Evolutionary conservation across 108 stramenopile genomes (phyloP).

Genomic region (Cyclotella cryptica): DNA sequence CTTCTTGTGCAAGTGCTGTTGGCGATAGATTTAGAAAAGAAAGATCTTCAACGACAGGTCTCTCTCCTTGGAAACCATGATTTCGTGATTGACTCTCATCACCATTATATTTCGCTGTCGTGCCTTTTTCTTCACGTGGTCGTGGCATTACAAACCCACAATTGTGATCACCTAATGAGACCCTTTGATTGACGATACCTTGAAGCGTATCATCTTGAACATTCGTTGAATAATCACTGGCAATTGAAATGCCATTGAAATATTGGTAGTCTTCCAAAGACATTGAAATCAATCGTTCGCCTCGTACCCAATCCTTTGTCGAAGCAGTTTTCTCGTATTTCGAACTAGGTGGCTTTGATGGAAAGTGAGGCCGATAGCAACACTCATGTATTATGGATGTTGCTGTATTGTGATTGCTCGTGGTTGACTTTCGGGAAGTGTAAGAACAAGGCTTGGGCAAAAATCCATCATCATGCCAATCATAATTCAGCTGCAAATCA

Average conservation of each 20-base stretch:
- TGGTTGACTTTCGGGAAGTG: neutral
- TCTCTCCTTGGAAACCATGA: neutral
- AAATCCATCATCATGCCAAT: constrained; percentile 56
- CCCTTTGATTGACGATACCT: too few relatives aligned
- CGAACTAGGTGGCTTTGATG: constrained; percentile 43
- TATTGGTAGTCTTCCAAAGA: constrained; percentile 36
- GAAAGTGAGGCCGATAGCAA: constrained; percentile 25
- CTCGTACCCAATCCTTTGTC: constrained; percentile 41
- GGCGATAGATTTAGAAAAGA: constrained; percentile 32
- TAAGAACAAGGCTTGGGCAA: constrained; percentile 29
- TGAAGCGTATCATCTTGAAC: too few relatives aligned
- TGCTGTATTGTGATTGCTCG: neutral
- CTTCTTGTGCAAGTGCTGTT: constrained; percentile 26
- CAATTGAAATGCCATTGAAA: constrained; percentile 1
- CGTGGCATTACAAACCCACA: too few relatives aligned
- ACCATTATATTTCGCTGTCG: neutral
- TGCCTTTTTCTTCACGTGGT: too few relatives aligned
- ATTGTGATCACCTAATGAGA: too few relatives aligned
- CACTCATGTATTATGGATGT: constrained; percentile 40
- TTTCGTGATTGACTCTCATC: neutral
- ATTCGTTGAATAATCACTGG: neutral
- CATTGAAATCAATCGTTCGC: constrained; percentile 39
- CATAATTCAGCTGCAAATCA: constrained; percentile 43
- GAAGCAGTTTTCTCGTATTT: constrained; percentile 37
- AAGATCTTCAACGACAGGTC: neutral